These are phyloP conservation scores for Solanum sejunctum DNA, from an alignment of 257 asterid species.

Conservation along the genomic window DNA sequence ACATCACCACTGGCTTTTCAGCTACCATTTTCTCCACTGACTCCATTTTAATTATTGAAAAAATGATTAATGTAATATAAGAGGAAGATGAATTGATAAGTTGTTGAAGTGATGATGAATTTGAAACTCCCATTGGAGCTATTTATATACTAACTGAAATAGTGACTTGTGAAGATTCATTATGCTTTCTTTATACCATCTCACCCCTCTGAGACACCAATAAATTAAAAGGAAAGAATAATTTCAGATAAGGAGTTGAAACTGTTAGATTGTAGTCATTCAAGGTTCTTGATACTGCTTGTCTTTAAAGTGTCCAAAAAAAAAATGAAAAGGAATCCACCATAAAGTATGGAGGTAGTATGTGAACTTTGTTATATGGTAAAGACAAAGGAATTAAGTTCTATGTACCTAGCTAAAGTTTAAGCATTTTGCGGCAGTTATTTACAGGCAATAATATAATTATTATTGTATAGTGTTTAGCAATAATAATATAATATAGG, in stretches of 20 bases:
- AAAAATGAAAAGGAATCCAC: background rate
- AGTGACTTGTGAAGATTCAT: background rate
- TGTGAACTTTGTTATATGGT: background rate
- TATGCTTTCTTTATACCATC: background rate
- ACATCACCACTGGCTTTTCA: slow-evolving; percentile 63
- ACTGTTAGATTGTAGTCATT: background rate
- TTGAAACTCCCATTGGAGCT: background rate
- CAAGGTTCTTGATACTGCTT: background rate
- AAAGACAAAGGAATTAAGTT: background rate
- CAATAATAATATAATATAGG: too few relatives aligned
- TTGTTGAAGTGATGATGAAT: background rate
- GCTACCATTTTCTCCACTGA: slow-evolving; percentile 33
- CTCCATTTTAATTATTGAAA: slow-evolving; percentile 21
- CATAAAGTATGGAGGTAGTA: background rate
- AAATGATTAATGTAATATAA: background rate
- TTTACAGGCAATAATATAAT: too few relatives aligned
- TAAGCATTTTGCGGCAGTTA: too few relatives aligned
- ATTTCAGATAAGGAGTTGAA: background rate
- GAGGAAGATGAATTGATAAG: background rate
- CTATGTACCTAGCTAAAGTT: background rate
- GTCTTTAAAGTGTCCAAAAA: background rate
- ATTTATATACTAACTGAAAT: background rate
- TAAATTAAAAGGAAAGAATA: background rate
- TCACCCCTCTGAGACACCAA: background rate
- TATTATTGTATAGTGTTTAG: too few relatives aligned